Conservation (phyloP, 371 early-diverging fungal genomes). For the Zychaea mexicana region DNA sequence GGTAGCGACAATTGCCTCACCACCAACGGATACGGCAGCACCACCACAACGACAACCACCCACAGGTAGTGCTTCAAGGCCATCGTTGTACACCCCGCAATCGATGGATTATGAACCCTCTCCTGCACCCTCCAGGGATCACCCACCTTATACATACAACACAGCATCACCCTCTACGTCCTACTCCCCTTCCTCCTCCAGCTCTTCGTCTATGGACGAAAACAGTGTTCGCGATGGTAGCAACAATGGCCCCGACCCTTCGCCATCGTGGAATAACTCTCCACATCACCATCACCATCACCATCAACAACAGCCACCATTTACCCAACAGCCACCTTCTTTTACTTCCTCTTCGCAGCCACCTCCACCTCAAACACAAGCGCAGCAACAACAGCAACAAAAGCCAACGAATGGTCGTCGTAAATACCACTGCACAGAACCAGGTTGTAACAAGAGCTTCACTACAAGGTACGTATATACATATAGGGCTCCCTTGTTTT, state of each 20-base stretch:
- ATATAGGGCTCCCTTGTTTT: background rate
- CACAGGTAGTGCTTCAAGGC: background rate
- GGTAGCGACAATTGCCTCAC: background rate
- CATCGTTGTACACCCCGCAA: background rate
- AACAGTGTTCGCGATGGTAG: background rate
- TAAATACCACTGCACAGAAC: constrained; percentile 48
- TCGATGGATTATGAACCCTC: constrained; percentile 6
- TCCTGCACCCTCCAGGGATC: background rate
- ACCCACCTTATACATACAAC: constrained; percentile 2
- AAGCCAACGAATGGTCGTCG: constrained; percentile 19
- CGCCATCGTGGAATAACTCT: background rate
- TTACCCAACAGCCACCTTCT: background rate
- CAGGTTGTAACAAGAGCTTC: constrained; percentile 53
- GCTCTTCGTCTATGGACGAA: constrained; percentile 12
- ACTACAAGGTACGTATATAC: constrained; percentile 42
- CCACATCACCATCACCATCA: background rate
- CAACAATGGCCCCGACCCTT: background rate
- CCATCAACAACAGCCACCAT: background rate
- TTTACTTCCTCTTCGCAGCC: background rate
- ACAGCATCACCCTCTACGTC: background rate
- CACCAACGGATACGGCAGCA: too few species aligned
- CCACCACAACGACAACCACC: too few species aligned
- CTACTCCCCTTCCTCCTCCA: constrained; percentile 12
- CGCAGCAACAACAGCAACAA: constrained; percentile 14
- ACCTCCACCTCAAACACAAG: background rate